A percentile compares a stretch with the other conserved stretches of the same genome.
phyloP scores from a whole-genome alignment of 2,329 filamentous ascomycete genomes.

The Fusarium incarnatum region DNA sequence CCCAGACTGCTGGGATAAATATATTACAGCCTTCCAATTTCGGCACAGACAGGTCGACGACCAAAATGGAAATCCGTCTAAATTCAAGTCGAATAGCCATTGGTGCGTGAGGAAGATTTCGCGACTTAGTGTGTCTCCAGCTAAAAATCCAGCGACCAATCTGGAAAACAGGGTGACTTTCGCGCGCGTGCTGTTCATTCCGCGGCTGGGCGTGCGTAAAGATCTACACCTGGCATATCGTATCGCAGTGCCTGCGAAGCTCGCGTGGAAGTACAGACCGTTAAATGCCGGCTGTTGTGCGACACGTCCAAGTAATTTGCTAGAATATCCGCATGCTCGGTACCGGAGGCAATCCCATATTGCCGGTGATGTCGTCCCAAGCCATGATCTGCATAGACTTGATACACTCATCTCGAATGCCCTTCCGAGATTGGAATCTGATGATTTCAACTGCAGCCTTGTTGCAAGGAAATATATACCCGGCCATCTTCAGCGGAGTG shows the following conservation, averaged over 20 bases:
- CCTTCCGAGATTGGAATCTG: slow-evolving; percentile 18
- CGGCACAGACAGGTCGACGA: slow-evolving; percentile 17
- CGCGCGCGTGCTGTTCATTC: slow-evolving; percentile 33
- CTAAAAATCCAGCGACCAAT: slow-evolving; percentile 19
- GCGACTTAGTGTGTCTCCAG: slow-evolving; percentile 26
- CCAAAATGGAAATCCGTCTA: slow-evolving; percentile 47
- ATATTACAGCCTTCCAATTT: slow-evolving; percentile 28
- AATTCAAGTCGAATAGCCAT: slow-evolving; percentile 28
- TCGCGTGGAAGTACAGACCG: slow-evolving; percentile 7
- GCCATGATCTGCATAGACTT: slow-evolving; percentile 16
- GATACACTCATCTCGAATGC: slow-evolving; percentile 25
- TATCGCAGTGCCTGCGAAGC: neutral
- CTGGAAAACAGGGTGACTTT: slow-evolving; percentile 28
- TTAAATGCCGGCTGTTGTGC: slow-evolving; percentile 31
- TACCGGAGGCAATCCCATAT: slow-evolving; percentile 16
- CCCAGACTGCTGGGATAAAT: slow-evolving; percentile 10
- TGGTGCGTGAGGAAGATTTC: slow-evolving; percentile 30
- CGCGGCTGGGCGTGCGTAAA: slow-evolving; percentile 28
- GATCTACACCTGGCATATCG: slow-evolving; percentile 11
- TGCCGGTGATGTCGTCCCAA: neutral
- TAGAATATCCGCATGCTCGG: slow-evolving; percentile 13
- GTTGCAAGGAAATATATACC: neutral
- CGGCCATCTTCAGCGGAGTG: slow-evolving; percentile 24
- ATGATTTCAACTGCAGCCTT: slow-evolving; percentile 11
- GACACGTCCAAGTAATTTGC: slow-evolving; percentile 20